These are phyloP conservation scores for Debaryomyces hansenii DNA, from an alignment of 805 yeast genomes.

Conservation along the genomic window DNA sequence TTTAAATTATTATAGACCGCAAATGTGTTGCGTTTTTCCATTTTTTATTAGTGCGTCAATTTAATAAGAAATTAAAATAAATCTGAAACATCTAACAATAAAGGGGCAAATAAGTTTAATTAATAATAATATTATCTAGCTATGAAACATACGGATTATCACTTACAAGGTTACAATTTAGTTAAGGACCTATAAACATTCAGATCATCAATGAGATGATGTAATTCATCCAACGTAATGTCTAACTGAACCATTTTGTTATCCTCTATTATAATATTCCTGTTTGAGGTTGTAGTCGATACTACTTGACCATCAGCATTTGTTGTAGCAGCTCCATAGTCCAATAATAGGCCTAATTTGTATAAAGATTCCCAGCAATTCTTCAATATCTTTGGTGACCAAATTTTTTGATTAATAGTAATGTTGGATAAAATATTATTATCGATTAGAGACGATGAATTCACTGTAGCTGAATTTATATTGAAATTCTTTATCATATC, in stretches of 20 bases:
- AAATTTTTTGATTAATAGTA: constrained; percentile 45
- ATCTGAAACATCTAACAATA: too few relatives aligned
- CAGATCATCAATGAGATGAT: constrained; percentile 25
- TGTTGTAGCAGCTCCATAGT: constrained; percentile 42
- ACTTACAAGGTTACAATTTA: constrained; percentile 11
- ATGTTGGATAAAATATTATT: constrained; percentile 31
- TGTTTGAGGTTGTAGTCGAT: constrained; percentile 27
- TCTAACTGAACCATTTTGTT: constrained; percentile 53
- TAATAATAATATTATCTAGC: too few relatives aligned
- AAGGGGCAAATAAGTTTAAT: too few relatives aligned
- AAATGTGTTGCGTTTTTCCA: neutral
- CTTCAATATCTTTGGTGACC: constrained; percentile 62
- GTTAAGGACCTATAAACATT: constrained; percentile 21
- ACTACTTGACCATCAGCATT: constrained; percentile 38
- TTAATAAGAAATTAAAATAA: too few relatives aligned
- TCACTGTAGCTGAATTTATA: constrained; percentile 26
- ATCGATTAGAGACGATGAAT: constrained; percentile 35
- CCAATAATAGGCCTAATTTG: constrained; percentile 52
- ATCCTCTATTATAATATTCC: constrained; percentile 38
- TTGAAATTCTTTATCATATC: constrained; percentile 49
- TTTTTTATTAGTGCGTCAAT: neutral
- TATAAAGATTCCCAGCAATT: constrained; percentile 75
- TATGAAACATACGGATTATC: too few relatives aligned
- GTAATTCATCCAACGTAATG: constrained; percentile 51
- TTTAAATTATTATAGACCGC: neutral